Conservation (phyloP, 2,329 filamentous ascomycete species). For the Chrysoporthe austroafricana region DNA sequence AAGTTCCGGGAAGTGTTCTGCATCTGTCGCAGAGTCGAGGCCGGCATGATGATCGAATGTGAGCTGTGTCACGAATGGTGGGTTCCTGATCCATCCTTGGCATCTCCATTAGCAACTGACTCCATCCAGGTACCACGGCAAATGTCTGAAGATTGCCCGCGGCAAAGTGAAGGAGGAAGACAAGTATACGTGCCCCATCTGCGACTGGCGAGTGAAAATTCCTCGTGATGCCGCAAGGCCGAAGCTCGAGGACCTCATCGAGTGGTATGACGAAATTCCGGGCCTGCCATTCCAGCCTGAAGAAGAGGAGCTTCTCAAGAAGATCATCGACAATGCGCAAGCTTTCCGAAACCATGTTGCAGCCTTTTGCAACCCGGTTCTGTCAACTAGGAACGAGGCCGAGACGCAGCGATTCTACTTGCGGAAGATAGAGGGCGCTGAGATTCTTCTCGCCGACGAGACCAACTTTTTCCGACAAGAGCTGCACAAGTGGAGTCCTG, state of each 20-base stretch:
- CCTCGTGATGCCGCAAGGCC: slow-evolving; percentile 94
- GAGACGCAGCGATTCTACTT: slow-evolving; percentile 93
- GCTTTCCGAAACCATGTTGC: slow-evolving; percentile 83
- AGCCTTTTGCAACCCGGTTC: slow-evolving; percentile 77
- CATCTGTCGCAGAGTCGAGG: slow-evolving; percentile 90
- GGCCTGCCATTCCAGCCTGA: slow-evolving; percentile 91
- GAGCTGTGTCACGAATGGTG: slow-evolving; percentile 97
- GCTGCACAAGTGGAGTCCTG: slow-evolving; percentile 90
- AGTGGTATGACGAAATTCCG: slow-evolving; percentile 82
- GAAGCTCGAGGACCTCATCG: slow-evolving; percentile 86
- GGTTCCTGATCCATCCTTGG: slow-evolving; percentile 40
- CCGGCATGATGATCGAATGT: slow-evolving; percentile 99
- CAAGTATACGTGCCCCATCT: slow-evolving; percentile 97
- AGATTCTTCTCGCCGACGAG: slow-evolving; percentile 87
- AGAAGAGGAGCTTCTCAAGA: slow-evolving; percentile 84
- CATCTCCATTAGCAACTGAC: background rate
- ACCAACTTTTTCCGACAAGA: slow-evolving; percentile 98
- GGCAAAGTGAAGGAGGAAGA: slow-evolving; percentile 99
- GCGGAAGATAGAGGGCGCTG: slow-evolving; percentile 94
- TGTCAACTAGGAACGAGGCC: slow-evolving; percentile 82
- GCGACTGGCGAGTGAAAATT: slow-evolving; percentile 96
- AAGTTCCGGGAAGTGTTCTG: slow-evolving; percentile 85
- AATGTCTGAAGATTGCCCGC: slow-evolving; percentile 95
- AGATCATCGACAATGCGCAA: slow-evolving; percentile 83
- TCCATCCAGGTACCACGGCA: slow-evolving; percentile 82